Evolutionary conservation across 2,329 filamentous ascomycete species (phyloP).

Genomic region (Penicillium glabrum): DNA sequence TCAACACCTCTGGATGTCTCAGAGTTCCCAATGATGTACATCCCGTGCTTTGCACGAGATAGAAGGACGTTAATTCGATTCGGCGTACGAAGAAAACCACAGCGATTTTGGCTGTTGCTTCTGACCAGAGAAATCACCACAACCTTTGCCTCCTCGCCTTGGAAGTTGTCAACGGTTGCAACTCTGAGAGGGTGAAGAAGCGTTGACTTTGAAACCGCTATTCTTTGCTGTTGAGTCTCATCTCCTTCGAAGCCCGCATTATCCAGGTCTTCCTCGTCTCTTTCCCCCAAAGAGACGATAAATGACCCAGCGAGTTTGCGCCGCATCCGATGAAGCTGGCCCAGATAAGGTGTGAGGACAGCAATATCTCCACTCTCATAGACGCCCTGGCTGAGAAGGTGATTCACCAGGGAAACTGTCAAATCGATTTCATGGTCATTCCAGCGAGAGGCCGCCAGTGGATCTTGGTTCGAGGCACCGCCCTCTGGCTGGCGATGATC

Average conservation of each 20-base stretch:
- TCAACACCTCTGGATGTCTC: conserved; percentile 55
- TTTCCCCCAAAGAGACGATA: conserved; percentile 63
- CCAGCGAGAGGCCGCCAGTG: conserved; percentile 43
- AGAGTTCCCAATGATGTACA: conserved; percentile 70
- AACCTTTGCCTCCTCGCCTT: conserved; percentile 73
- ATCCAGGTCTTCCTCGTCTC: conserved; percentile 58
- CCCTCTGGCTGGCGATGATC: conserved; percentile 49
- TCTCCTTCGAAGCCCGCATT: conserved; percentile 37
- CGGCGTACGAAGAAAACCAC: conserved; percentile 66
- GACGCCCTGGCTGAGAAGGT: conserved; percentile 64
- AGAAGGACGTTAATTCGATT: conserved; percentile 71
- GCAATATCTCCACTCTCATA: conserved; percentile 65
- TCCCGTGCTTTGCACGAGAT: conserved; percentile 65
- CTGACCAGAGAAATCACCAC: conserved; percentile 70
- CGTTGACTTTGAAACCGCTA: conserved; percentile 36
- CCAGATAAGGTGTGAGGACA: conserved; percentile 64
- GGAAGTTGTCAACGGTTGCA: conserved; percentile 73
- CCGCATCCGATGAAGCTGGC: conserved; percentile 52
- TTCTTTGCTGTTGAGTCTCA: conserved; percentile 14
- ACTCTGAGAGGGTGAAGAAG: conserved; percentile 54
- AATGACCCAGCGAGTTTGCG: conserved; percentile 45
- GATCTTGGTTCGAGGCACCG: conserved; percentile 20
- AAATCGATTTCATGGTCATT: conserved; percentile 63
- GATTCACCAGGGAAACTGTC: conserved; percentile 61
- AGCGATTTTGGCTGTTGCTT: conserved; percentile 60